Evolutionary conservation across 257 asterid genomes (phyloP).

Genomic region (Paulownia fortunei): DNA sequence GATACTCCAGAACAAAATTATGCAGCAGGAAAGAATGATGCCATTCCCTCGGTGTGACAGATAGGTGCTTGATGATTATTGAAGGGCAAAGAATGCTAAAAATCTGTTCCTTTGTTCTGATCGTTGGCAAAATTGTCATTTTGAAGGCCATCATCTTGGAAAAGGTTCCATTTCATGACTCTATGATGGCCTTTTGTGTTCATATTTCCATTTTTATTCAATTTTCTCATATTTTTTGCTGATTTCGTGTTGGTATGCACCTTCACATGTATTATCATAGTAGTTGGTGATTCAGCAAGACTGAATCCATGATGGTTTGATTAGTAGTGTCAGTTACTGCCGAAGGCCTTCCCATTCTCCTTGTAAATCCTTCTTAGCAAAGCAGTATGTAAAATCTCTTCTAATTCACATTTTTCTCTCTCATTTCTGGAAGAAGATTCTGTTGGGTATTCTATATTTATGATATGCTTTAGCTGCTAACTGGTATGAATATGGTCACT

Average conservation of each 20-base stretch:
- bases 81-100: constrained; percentile 13
- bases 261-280: not conserved
- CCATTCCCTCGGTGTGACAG: not conserved
- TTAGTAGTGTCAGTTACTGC: not conserved
- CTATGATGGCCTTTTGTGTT: not conserved
- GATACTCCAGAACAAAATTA: not conserved
- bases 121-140: not conserved
- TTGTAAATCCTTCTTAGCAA: constrained; percentile 26
- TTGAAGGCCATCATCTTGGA: not conserved
- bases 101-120: not conserved
- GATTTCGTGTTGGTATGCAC: not conserved
- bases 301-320: not conserved
- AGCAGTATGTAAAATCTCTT: constrained; percentile 3
- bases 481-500: not conserved
- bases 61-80: not conserved
- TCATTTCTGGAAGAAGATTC: not conserved
- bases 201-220: not conserved
- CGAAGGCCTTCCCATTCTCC: not conserved
- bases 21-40: not conserved
- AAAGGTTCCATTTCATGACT: not conserved
- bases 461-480: not conserved
- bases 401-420: not conserved
- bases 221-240: not conserved
- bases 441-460: not conserved
- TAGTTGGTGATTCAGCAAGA: not conserved